Percentiles rank a stretch among this genome's conserved stretches.
Conservation (phyloP, 1,284 basidiomycete genomes). For the Binderoboletus segoi region DNA sequence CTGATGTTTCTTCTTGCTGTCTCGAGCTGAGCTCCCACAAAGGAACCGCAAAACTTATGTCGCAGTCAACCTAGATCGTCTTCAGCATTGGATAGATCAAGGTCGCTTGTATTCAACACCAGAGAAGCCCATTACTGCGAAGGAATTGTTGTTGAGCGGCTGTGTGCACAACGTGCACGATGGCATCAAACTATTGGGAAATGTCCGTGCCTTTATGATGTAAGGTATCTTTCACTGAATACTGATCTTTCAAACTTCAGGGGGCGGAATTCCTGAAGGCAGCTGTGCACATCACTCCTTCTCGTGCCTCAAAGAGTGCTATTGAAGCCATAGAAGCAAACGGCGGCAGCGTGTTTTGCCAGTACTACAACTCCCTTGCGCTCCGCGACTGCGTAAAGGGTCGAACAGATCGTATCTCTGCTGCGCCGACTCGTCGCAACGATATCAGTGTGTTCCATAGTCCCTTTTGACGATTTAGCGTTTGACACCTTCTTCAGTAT, state of each 20-base stretch:
- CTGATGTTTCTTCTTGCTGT: neutral
- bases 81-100: conserved; percentile 91
- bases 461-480: neutral
- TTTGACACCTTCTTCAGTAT: conserved; percentile 47
- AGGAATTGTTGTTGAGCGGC: conserved; percentile 81
- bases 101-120: conserved; percentile 81
- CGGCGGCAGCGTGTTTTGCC: conserved; percentile 87
- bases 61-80: conserved; percentile 83
- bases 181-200: conserved; percentile 90
- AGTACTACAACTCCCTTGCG: conserved; percentile 89
- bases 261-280: conserved; percentile 70
- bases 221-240: neutral
- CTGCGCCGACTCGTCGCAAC: conserved; percentile 80
- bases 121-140: conserved; percentile 85
- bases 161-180: conserved; percentile 88
- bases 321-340: conserved; percentile 81
- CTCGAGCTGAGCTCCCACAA: conserved; percentile 9
- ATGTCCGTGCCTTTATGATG: conserved; percentile 49
- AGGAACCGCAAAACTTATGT: conserved; percentile 79
- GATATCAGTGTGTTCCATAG: conserved; percentile 71
- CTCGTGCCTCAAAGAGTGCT: conserved; percentile 85
- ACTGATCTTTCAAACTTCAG: conserved; percentile 38
- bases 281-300: conserved; percentile 81
- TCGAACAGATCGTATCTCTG: conserved; percentile 65
- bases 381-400: conserved; percentile 82